Percentiles rank a stretch among this genome's conserved stretches.
These are phyloP conservation scores for Teunomyces pallodes DNA, from an alignment of 805 yeast species.

Conservation along the genomic window DNA sequence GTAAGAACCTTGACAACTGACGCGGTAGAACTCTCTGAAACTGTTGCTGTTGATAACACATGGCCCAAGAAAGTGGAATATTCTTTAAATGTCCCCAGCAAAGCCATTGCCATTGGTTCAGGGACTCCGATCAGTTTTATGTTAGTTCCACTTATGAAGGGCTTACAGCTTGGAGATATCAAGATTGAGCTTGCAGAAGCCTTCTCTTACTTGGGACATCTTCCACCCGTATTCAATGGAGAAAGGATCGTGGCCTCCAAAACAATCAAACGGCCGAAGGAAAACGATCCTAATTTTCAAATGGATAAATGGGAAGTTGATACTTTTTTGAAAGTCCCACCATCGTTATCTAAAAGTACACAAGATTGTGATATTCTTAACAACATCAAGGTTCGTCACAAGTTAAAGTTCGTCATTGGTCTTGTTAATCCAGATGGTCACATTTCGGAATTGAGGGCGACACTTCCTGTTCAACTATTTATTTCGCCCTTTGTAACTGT, in stretches of 20 bases:
- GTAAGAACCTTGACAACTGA: conserved; percentile 87
- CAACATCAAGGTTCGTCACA: conserved; percentile 82
- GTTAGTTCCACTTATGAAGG: conserved; percentile 79
- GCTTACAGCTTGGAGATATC: conserved; percentile 73
- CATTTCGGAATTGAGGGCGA: conserved; percentile 85
- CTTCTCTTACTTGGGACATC: conserved; percentile 56
- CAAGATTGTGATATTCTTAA: conserved; percentile 80
- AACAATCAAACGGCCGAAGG: conserved; percentile 40
- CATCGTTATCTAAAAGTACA: conserved; percentile 69
- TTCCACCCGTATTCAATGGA: conserved; percentile 55
- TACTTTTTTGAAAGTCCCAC: conserved; percentile 62
- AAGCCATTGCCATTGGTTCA: conserved; percentile 90
- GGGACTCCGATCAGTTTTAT: conserved; percentile 64
- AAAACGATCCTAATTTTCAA: conserved; percentile 44
- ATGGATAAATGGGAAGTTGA: conserved; percentile 70
- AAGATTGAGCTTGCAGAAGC: conserved; percentile 67
- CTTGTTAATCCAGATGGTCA: conserved; percentile 89
- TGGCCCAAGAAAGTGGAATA: conserved; percentile 96
- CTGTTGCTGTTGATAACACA: conserved; percentile 89
- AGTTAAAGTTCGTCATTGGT: conserved; percentile 75
- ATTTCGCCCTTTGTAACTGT: conserved; percentile 81
- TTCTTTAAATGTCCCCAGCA: conserved; percentile 78
- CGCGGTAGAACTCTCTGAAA: conserved; percentile 81
- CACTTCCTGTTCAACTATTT: conserved; percentile 75
- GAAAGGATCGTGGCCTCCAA: conserved; percentile 61